Percentiles rank a stretch among this genome's conserved stretches.
These are phyloP conservation scores for Chlorella sp. DNA, from an alignment of 139 green algal genomes.

Conservation along the genomic window DNA sequence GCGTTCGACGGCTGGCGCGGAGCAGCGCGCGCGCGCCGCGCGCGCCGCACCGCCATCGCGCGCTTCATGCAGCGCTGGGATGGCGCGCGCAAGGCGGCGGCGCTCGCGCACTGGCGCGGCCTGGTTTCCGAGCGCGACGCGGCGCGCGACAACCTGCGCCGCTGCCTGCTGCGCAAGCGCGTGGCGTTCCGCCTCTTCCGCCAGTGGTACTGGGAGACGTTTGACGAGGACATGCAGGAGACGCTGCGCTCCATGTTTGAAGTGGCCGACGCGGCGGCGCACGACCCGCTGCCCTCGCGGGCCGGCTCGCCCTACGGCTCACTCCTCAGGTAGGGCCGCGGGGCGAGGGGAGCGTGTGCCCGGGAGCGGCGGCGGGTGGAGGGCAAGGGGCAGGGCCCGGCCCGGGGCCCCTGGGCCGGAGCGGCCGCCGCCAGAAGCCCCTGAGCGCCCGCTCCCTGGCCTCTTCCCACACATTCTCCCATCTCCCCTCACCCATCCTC, in stretches of 20 bases:
- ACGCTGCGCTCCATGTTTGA: slow-evolving; percentile 56
- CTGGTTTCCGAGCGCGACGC: slow-evolving; percentile 17
- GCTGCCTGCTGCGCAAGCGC: slow-evolving; percentile 66
- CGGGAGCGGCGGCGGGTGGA: background rate
- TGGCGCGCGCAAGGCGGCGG: slow-evolving; percentile 12
- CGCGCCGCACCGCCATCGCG: slow-evolving; percentile 26
- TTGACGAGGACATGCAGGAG: slow-evolving; percentile 68
- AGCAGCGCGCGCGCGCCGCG: slow-evolving; percentile 19
- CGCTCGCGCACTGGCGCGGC: slow-evolving; percentile 41
- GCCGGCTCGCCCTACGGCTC: slow-evolving; percentile 15
- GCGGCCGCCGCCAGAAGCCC: too few relatives aligned
- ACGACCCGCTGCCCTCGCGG: slow-evolving; percentile 33
- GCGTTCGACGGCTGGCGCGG: slow-evolving; percentile 29
- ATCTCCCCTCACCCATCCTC: background rate
- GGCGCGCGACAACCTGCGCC: slow-evolving; percentile 26
- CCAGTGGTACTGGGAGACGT: slow-evolving; percentile 75
- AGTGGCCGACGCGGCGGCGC: slow-evolving; percentile 35
- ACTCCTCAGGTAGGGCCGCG: slow-evolving; percentile 10
- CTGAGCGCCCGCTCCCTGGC: too few relatives aligned
- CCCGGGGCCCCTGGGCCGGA: too few relatives aligned
- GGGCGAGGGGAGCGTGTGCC: background rate
- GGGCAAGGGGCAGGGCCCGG: background rate
- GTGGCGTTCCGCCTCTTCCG: slow-evolving; percentile 69
- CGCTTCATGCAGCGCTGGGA: slow-evolving; percentile 40
- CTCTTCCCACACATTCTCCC: too few relatives aligned